phyloP scores from a whole-genome alignment of 75 land plant species.

The Cunninghamia lanceolata region DNA sequence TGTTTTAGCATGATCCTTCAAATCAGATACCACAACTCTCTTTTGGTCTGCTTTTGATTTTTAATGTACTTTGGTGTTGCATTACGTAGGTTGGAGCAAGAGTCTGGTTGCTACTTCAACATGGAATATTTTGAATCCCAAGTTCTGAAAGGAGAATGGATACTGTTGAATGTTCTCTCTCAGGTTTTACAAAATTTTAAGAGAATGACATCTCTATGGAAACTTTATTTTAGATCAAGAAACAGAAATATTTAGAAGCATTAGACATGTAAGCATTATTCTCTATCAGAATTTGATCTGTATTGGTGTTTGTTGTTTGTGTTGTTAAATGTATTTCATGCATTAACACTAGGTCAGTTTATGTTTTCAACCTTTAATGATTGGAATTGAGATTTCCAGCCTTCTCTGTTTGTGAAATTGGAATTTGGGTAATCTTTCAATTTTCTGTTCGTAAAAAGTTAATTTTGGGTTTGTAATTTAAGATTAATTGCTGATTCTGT shows the following conservation, averaged over 20 bases:
- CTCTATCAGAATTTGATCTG: not conserved
- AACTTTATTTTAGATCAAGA: not conserved
- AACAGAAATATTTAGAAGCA: constrained; percentile 5
- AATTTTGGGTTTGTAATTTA: not conserved
- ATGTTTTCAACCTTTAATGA: not conserved
- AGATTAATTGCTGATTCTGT: too few relatives aligned
- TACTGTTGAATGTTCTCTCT: constrained; percentile 5
- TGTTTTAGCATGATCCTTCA: not conserved
- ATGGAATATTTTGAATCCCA: not conserved
- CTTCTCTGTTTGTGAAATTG: not conserved
- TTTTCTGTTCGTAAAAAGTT: too few relatives aligned
- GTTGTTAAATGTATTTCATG: not conserved
- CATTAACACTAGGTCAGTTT: not conserved
- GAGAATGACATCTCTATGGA: not conserved
- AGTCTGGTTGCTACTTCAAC: not conserved
- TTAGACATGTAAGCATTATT: not conserved
- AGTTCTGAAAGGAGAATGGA: constrained; percentile 5
- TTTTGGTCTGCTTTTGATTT: not conserved
- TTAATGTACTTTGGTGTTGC: not conserved
- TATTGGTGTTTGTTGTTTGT: not conserved
- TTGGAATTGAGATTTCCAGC: not conserved
- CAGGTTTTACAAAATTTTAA: not conserved
- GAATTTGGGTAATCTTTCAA: not conserved
- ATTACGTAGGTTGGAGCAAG: not conserved
- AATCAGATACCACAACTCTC: not conserved